These are phyloP conservation scores for Medicago lupulina DNA, from an alignment of 306 rosid species.

Conservation along the genomic window DNA sequence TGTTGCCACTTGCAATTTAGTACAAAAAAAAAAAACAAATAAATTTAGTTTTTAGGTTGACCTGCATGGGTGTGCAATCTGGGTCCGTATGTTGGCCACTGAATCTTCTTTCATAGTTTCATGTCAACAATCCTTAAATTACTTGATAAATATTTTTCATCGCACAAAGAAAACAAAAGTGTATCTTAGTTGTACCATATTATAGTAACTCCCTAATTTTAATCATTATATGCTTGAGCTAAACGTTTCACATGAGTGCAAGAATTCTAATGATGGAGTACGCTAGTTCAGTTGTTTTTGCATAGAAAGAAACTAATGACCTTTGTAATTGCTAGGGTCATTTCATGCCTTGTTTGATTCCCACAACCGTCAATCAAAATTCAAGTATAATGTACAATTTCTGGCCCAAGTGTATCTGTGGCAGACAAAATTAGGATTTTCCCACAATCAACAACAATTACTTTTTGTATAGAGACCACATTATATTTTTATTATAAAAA, in stretches of 20 bases:
- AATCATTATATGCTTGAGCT: constrained; percentile 30
- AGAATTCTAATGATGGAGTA: background rate
- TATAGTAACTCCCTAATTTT: background rate
- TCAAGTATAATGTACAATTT: constrained; percentile 7
- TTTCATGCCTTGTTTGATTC: constrained; percentile 60
- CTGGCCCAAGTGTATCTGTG: constrained; percentile 46
- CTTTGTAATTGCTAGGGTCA: constrained; percentile 50
- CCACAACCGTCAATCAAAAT: constrained; percentile 48
- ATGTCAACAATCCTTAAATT: constrained; percentile 40
- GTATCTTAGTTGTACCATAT: constrained; percentile 19
- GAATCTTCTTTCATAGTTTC: constrained; percentile 17
- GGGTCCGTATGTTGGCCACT: constrained; percentile 83
- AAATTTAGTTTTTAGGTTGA: constrained; percentile 38
- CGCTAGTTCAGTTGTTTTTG: constrained; percentile 29
- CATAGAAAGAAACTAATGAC: constrained; percentile 52
- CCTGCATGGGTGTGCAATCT: constrained; percentile 51
- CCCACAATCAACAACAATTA: constrained; percentile 46
- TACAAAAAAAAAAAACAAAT: background rate
- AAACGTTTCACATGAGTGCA: constrained; percentile 16
- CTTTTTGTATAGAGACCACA: background rate
- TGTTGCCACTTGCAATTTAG: constrained; percentile 45
- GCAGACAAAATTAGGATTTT: constrained; percentile 60
- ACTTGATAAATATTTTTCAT: constrained; percentile 30
- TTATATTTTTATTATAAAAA: background rate
- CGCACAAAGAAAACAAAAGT: constrained; percentile 52